Conservation (phyloP, 2,329 filamentous ascomycete species). For the Aspergillus pseudoglaucus region DNA sequence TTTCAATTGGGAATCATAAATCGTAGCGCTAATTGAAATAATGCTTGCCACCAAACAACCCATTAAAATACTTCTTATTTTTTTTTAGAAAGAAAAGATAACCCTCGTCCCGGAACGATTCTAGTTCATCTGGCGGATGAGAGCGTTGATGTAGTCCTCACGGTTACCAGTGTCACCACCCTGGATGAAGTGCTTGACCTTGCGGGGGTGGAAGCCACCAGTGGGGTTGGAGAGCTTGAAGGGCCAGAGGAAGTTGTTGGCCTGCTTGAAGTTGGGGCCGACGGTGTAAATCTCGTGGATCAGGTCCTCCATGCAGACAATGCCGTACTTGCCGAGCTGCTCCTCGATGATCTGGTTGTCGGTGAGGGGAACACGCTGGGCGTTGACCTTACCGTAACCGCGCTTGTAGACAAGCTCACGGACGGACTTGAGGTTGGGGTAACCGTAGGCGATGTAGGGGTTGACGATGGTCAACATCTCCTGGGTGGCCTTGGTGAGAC, state of each 20-base stretch:
- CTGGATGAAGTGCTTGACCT: constrained; percentile 99
- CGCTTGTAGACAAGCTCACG: constrained; percentile 99
- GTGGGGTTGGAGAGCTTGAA: constrained; percentile 99
- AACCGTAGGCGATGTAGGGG: constrained; percentile 98
- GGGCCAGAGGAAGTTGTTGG: constrained; percentile 98
- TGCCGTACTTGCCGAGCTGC: constrained; percentile 94
- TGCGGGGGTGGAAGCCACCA: constrained; percentile 90
- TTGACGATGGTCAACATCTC: constrained; percentile 98
- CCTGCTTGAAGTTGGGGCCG: constrained; percentile 99
- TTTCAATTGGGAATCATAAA: constrained; percentile 30
- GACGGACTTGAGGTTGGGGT: constrained; percentile 98
- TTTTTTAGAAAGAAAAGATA: constrained; percentile 5
- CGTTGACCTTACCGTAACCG: constrained; percentile 97
- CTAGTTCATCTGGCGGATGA: constrained; percentile 99
- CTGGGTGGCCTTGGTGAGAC: constrained; percentile 91
- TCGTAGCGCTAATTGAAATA: constrained; percentile 25
- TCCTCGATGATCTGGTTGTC: constrained; percentile 98
- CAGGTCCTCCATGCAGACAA: constrained; percentile 98
- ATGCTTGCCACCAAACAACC: constrained; percentile 29
- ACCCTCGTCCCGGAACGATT: constrained; percentile 9
- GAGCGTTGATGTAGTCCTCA: constrained; percentile 93
- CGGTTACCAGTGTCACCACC: constrained; percentile 98
- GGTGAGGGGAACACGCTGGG: constrained; percentile 92
- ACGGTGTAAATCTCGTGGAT: constrained; percentile 99
- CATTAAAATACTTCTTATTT: constrained; percentile 11